A percentile compares a stretch with the other conserved stretches of the same genome.
Conservation (phyloP, 2,329 filamentous ascomycete genomes). For the Clathrospora elynae region DNA sequence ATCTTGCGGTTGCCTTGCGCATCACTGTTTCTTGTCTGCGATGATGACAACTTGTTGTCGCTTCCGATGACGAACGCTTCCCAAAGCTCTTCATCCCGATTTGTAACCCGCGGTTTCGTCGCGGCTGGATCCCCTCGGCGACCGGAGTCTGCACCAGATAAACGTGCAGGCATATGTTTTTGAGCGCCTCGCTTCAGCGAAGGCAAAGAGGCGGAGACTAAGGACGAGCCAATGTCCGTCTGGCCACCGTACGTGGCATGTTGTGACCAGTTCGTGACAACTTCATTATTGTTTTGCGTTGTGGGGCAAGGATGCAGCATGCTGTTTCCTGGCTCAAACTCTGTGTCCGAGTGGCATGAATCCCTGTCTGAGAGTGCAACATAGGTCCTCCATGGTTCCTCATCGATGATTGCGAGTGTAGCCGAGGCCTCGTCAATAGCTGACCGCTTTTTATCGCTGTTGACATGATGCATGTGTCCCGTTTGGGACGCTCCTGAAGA, state of each 20-base stretch:
- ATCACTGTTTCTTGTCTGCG: constrained; percentile 9
- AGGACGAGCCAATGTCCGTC: constrained; percentile 22
- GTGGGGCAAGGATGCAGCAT: constrained; percentile 22
- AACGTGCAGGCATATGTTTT: not conserved
- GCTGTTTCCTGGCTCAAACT: constrained; percentile 18
- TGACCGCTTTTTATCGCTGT: constrained; percentile 9
- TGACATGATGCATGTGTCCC: constrained; percentile 13
- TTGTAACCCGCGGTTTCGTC: constrained; percentile 4
- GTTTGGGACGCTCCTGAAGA: constrained; percentile 19
- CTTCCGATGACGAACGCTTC: constrained; percentile 40
- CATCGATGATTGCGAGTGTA: constrained; percentile 30
- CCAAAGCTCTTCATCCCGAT: constrained; percentile 40
- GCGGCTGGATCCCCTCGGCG: not conserved
- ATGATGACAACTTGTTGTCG: constrained; percentile 13
- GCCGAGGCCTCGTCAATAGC: constrained; percentile 7
- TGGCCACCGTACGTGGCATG: constrained; percentile 31
- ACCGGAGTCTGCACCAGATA: not conserved
- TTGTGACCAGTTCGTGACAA: constrained; percentile 32
- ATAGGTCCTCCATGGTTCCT: constrained; percentile 35
- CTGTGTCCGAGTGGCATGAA: constrained; percentile 27
- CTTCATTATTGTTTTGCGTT: constrained; percentile 13
- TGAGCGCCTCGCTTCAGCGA: constrained; percentile 19
- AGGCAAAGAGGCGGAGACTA: constrained; percentile 35
- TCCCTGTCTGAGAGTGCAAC: constrained; percentile 25
- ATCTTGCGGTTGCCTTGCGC: constrained; percentile 1